These are phyloP conservation scores for Agrostemma githago DNA, from an alignment of 148 eudicot species.

Conservation along the genomic window DNA sequence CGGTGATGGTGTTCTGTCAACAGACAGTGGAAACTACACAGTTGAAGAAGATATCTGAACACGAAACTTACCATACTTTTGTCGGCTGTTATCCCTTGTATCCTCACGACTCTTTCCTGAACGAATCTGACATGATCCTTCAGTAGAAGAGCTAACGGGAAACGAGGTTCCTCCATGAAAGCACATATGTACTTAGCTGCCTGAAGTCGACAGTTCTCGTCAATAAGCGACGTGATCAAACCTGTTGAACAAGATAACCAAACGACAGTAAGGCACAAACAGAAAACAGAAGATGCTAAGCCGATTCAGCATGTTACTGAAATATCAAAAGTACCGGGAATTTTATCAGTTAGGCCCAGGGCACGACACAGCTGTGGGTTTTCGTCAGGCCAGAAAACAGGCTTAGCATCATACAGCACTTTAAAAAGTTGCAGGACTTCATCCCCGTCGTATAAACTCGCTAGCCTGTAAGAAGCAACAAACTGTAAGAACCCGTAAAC, in stretches of 20 bases:
- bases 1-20: too few species aligned
- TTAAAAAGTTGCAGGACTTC: slow-evolving; percentile 14
- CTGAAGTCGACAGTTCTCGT: slow-evolving; percentile 9
- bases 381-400: slow-evolving; percentile 10
- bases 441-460: neutral
- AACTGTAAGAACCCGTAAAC: slow-evolving; percentile 21
- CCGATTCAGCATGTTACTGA: too few species aligned
- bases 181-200: slow-evolving; percentile 22
- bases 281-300: neutral
- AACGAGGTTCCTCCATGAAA: slow-evolving; percentile 17
- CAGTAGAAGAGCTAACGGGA: neutral
- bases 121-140: too few species aligned
- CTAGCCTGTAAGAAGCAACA: slow-evolving; percentile 12
- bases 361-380: slow-evolving; percentile 14
- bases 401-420: neutral
- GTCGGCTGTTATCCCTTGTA: neutral
- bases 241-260: slow-evolving; percentile 1
- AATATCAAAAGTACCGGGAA: slow-evolving; percentile 10
- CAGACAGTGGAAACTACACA: neutral
- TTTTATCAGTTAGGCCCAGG: slow-evolving; percentile 11
- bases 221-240: slow-evolving; percentile 6
- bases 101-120: neutral
- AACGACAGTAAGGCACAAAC: neutral
- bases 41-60: neutral
- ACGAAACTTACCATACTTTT: slow-evolving; percentile 12